Conservation (phyloP, 805 yeast genomes). For the Kluyveromyces dobzhanskii region DNA sequence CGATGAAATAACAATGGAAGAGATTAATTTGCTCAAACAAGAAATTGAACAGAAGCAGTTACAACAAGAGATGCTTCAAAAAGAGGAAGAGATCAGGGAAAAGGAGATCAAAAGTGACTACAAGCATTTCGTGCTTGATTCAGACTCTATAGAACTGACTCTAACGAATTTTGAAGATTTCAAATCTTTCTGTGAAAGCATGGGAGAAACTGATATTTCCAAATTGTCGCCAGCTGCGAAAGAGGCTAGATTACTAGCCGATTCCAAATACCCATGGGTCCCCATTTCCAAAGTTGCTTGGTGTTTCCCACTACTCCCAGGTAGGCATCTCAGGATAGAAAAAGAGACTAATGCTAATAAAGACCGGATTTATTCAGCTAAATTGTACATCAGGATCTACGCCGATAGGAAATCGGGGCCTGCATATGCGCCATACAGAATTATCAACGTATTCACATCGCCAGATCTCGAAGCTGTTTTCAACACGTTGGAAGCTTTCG, state of each 20-base stretch:
- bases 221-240: constrained; percentile 5
- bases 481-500: constrained; percentile 21
- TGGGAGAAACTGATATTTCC: neutral
- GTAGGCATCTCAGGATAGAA: constrained; percentile 18
- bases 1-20: constrained; percentile 28
- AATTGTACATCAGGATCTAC: constrained; percentile 4
- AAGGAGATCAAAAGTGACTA: constrained; percentile 9
- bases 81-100: constrained; percentile 8
- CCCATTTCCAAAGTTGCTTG: constrained; percentile 25
- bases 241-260: constrained; percentile 13
- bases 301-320: constrained; percentile 23
- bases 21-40: constrained; percentile 23
- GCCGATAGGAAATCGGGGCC: neutral
- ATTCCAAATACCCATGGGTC: constrained; percentile 31
- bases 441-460: neutral
- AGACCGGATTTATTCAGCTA: neutral
- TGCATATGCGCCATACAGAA: neutral
- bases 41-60: constrained; percentile 11
- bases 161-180: constrained; percentile 35
- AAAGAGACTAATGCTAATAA: constrained; percentile 11
- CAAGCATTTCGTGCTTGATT: constrained; percentile 10
- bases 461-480: constrained; percentile 10
- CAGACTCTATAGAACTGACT: constrained; percentile 24
- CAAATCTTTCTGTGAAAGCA: constrained; percentile 22
- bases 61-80: constrained; percentile 10